Conservation (phyloP, 2,329 filamentous ascomycete species). For the Pseudogymnoascus sp. region DNA sequence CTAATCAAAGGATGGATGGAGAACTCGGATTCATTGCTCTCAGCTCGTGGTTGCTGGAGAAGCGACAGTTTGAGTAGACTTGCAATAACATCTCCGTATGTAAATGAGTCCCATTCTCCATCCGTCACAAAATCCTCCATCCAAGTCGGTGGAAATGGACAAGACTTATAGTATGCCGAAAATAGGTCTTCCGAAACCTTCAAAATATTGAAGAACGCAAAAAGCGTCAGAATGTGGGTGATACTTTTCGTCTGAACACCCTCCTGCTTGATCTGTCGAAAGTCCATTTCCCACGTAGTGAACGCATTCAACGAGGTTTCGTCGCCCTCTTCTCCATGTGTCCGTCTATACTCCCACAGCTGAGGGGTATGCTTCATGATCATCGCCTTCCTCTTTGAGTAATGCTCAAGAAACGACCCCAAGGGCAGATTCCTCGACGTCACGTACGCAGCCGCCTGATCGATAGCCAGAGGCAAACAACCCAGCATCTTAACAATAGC, state of each 20-base stretch:
- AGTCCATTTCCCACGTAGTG: constrained; percentile 25
- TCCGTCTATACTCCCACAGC: constrained; percentile 17
- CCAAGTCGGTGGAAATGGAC: neutral
- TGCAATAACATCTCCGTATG: constrained; percentile 14
- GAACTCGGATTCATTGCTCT: constrained; percentile 12
- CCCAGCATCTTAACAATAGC: constrained; percentile 18
- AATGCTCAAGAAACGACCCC: constrained; percentile 18
- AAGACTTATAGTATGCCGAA: constrained; percentile 3
- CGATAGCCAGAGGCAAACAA: constrained; percentile 22
- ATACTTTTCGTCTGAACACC: constrained; percentile 8
- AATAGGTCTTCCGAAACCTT: constrained; percentile 24
- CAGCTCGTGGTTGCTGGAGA: constrained; percentile 14
- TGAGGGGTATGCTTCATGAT: constrained; percentile 19
- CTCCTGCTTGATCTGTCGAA: constrained; percentile 16
- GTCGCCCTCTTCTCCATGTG: constrained; percentile 8
- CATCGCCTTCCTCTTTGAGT: constrained; percentile 11
- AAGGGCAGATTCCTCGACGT: constrained; percentile 15
- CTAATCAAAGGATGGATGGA: constrained; percentile 21
- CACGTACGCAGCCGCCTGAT: constrained; percentile 27
- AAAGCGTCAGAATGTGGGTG: constrained; percentile 17
- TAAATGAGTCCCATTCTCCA: constrained; percentile 17
- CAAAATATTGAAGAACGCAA: constrained; percentile 19
- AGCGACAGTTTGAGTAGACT: constrained; percentile 19
- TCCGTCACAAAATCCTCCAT: constrained; percentile 14
- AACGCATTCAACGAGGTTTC: constrained; percentile 20